Base-by-base conservation (phyloP, 495 filamentous ascomycete genomes). In the Cudoniella acicularis region DNA sequence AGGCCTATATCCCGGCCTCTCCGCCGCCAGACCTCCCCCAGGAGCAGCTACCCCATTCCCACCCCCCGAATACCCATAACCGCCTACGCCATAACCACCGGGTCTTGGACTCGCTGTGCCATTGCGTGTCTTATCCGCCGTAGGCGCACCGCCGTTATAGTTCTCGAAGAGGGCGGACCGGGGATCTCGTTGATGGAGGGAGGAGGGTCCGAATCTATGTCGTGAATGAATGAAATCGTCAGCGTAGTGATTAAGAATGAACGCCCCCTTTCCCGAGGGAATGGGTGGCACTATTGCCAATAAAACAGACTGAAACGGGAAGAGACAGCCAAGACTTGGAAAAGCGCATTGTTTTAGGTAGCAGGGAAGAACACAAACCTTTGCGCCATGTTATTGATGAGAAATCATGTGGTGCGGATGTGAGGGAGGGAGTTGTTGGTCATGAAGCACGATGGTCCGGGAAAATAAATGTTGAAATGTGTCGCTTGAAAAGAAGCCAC, bases 81-180 rank as follows among this genome's bases (percentile, higher is more conserved):
- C 57, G 11, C 26, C 47, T 22, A n/a, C 46, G 9, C 59, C 21
- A 69, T 62, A 49, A 24, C 25, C 27, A 25, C 77, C 74, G n/a
- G n/a, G n/a, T 21, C 82, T 77, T 13, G 77, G 76, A 57, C 67
- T 74, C 50, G 73, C 67, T 66, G 70, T 77, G 54, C 72, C 76
- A 22, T 79, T 80, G 20, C 83, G 83, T 63, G 71, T 77, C 62
- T 70, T 70, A 49, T 76, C 78, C 46, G 76, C 75, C 53, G 69
- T 66, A 65, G 53, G 56, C n/a, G 76, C 75, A 63, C 83, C 81
- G 67, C 87, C 86, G 66, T 80, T 83, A 74, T 96, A 96, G 68
- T 83, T 81, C 63, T 89, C 87, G 79, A 98, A 97, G 69, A 98
- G 89, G 62, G 90, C 85, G 64, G 83, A 86, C 73, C 92, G 91